Base-by-base conservation (phyloP, 345 rosid species). In the Sonneratia caseolaris region DNA sequence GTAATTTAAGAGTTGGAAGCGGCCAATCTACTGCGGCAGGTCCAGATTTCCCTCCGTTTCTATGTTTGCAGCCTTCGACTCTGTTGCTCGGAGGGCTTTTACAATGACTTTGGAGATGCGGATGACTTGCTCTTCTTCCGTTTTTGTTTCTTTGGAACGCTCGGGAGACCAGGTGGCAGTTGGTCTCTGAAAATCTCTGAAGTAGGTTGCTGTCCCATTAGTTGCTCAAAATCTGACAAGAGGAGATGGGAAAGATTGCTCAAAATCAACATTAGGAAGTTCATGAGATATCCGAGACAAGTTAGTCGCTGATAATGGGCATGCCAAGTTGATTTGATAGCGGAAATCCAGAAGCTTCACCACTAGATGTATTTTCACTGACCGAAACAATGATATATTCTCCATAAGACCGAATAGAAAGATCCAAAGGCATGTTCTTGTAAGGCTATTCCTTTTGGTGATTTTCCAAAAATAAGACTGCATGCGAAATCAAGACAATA, bases 101-200 rank as follows among this genome's bases (percentile, higher is more conserved):
- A 79, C 18, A 86, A 81, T 5, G 83, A 76, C 75, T 76, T 79
- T 9, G 87, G 78, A 62, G 90, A 74, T n/a, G 85, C 73, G 68
- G 74, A 45, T 11, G 74, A 55, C 47, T 78, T 69, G 79, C 81
- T 85, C 84, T 84, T 89, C 75, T 79, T 85, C 73, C 88, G 72
- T 73, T 73, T 87, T 15, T 79, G 74, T 71, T 84, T 85, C 83
- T 85, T 89, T 2, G 89, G 80, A 72, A 75, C 27, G 66, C 53
- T 81, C 16, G 85, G 79, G 69, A 74, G 75, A 71, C 80, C 85
- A 1, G 81, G 62, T 0, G 79, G 48, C n/a, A 80, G 71, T 24
- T 67, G 18, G 62, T 81, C 85, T 37, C 51, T 79, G 59, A 82
- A 75, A 18, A 77, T 68, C 45, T 81, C 77, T 4, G 82, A 64